Base-by-base conservation (phyloP, 2,329 filamentous ascomycete genomes). In the Arthroderma uncinatum region DNA sequence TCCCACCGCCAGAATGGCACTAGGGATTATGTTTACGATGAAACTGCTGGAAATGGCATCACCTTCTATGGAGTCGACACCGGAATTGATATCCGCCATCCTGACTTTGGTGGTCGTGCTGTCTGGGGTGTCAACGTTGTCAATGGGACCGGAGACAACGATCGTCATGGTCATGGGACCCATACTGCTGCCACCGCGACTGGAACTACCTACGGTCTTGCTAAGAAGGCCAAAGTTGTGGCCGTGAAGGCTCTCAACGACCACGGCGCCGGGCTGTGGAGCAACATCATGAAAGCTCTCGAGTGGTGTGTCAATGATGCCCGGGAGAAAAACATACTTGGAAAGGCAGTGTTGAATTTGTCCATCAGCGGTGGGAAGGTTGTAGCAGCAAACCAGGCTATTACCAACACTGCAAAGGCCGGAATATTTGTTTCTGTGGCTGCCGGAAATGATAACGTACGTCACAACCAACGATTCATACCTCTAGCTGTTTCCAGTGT, bases 211-310 rank as follows among this genome's bases (percentile, higher is more conserved):
- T 72, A 66, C 54, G 71, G 71, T 55, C 62, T 74, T 56, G 66
- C 71, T 23, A 72, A 72, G 62, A 67, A 67, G 57, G 65, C 70
- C 33, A 67, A 60, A 21, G 57, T 74, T 16, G 62, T 73, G 34
- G 76, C 76, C 52, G 75, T 82, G 58, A 80, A 79, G 66, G 77
- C 69, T 59, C 71, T 79, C 19, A 73, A 73, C 52, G 69, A 68
- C 25, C 64, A 74, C 8, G 75, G 76, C 47, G 70, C 70, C 44
- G 78, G 78, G 30, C 73, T 69, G n/a, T 71, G 69, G 53, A 68
- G 71, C 25, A 71, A 73, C 62, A 76, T 78, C 60, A 73, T 82
- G 60, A 66, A 71, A 21, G 79, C 77, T 14, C 77, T 81, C 64
- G 64, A 70, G 34, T 73, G 67, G 68, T 67, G 66, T 50, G 67